These are phyloP conservation scores for Knufia fluminis DNA, from an alignment of 2,329 filamentous ascomycete genomes.

Conservation along the genomic window DNA sequence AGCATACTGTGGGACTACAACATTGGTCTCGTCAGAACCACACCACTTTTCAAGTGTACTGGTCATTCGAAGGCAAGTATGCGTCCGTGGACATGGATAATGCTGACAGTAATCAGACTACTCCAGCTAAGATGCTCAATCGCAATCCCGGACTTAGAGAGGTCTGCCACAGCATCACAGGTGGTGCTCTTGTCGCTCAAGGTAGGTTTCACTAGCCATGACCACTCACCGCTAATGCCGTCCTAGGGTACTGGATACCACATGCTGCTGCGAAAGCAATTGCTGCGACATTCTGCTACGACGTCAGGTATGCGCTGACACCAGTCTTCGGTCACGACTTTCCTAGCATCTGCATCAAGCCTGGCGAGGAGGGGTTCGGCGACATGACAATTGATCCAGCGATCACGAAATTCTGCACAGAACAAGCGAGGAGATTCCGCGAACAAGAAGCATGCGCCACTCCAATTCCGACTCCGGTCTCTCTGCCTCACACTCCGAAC, in stretches of 20 bases:
- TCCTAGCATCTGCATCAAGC: constrained; percentile 58
- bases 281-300: constrained; percentile 79
- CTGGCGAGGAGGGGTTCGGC: constrained; percentile 54
- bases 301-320: constrained; percentile 75
- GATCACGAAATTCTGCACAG: constrained; percentile 46
- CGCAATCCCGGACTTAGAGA: constrained; percentile 70
- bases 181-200: constrained; percentile 81
- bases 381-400: constrained; percentile 56
- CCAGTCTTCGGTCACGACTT: constrained; percentile 85
- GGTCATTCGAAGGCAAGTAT: constrained; percentile 70
- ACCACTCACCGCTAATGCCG: constrained; percentile 10
- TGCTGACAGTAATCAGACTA: constrained; percentile 52
- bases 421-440: constrained; percentile 27
- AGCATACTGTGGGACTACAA: constrained; percentile 97
- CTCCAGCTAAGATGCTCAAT: constrained; percentile 72
- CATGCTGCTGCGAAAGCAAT: constrained; percentile 76
- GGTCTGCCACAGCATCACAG: constrained; percentile 91
- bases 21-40: constrained; percentile 84
- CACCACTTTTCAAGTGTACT: constrained; percentile 86
- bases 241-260: constrained; percentile 92
- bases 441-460: constrained; percentile 24
- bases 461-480: background rate
- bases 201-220: constrained; percentile 42
- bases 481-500: background rate
- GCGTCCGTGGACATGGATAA: background rate